phyloP scores from a whole-genome alignment of 192 early-diverging fungal genomes.

The Helicostylum pulchrum region DNA sequence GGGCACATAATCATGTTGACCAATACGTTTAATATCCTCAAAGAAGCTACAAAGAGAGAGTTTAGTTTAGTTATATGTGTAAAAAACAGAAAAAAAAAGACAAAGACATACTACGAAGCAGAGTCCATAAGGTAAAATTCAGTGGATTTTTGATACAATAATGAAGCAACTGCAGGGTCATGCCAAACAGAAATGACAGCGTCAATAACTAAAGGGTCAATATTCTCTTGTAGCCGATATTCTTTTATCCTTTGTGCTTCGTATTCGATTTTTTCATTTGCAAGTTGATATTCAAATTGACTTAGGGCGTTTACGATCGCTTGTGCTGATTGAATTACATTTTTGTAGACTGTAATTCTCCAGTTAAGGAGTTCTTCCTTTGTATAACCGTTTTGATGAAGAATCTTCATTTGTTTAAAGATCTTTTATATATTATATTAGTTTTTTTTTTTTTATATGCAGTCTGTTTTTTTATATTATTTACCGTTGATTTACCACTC shows the following conservation, averaged over 20 bases:
- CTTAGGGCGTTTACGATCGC: slow-evolving; percentile 70
- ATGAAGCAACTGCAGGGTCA: slow-evolving; percentile 61
- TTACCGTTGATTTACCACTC: slow-evolving; percentile 88
- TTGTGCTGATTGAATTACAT: slow-evolving; percentile 80
- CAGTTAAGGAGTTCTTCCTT: slow-evolving; percentile 74
- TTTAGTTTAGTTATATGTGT: not conserved
- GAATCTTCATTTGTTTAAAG: slow-evolving; percentile 98
- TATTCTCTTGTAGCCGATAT: slow-evolving; percentile 9
- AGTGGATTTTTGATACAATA: slow-evolving; percentile 65
- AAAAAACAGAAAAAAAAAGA: too few species aligned
- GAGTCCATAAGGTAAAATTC: slow-evolving; percentile 93
- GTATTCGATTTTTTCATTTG: slow-evolving; percentile 19
- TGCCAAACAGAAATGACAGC: slow-evolving; percentile 70
- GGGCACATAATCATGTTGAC: slow-evolving; percentile 80
- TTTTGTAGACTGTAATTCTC: slow-evolving; percentile 80
- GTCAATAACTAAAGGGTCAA: slow-evolving; percentile 47
- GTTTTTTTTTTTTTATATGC: too few species aligned
- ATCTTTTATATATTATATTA: slow-evolving; percentile 26
- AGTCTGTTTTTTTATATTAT: too few species aligned
- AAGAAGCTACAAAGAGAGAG: slow-evolving; percentile 67
- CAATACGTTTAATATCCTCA: slow-evolving; percentile 82
- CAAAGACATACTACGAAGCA: slow-evolving; percentile 89
- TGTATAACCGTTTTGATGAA: slow-evolving; percentile 91
- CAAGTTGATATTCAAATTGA: slow-evolving; percentile 54
- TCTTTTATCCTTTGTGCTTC: not conserved